Base-by-base conservation (phyloP, 768 basidiomycete species). In the Pisolithus tinctorius region DNA sequence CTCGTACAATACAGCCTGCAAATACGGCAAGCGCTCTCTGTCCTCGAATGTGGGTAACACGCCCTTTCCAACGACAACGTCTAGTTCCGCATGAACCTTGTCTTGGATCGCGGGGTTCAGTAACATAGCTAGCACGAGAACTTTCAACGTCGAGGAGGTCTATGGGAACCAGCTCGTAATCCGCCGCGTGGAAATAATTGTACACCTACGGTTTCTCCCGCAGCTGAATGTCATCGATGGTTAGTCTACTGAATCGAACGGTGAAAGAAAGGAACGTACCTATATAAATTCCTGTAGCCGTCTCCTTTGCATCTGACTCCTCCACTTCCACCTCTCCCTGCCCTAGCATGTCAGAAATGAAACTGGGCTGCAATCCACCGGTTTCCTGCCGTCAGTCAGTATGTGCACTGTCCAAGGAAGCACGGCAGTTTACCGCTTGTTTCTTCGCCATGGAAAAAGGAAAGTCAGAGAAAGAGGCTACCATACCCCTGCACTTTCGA, bases 51-150 rank as follows among this genome's bases (percentile, higher is more conserved):
- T 48, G 1, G 64, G 64, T 9, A 65, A 37, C 31, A 58, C 47
- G 6, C 55, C 48, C 27, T 47, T 42, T 16, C 62, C 64, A 2
- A 66, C 48, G 16, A 64, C 50, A 25, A 27, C 23, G 25, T 62
- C 55, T 48, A 65, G 58, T 56, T 65, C 64, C 29, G 51, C 50
- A 27, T 64, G 64, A 23, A 58, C 64, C 48, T 47, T 60, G 38
- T 25, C 51, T 44, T 60, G 63, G 4, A 37, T 57, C 16, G 58
- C 60, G 6, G 64, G 64, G n/a, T 55, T 60, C 45, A 65, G 47
- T 30, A 61, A 55, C 64, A 65, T 65, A 11, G 60, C 56, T 13
- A 64, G 65, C 20, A 66, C 27, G 49, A 65, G 64, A 11, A 65
- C 51, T 0, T 53, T 45, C 44, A 64, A 45, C 14, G 42, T 54